Evolutionary conservation across 768 basidiomycete species (phyloP), one percentile per base, ranked within the genome.

Genomic region (Clathrus columnatus): DNA sequence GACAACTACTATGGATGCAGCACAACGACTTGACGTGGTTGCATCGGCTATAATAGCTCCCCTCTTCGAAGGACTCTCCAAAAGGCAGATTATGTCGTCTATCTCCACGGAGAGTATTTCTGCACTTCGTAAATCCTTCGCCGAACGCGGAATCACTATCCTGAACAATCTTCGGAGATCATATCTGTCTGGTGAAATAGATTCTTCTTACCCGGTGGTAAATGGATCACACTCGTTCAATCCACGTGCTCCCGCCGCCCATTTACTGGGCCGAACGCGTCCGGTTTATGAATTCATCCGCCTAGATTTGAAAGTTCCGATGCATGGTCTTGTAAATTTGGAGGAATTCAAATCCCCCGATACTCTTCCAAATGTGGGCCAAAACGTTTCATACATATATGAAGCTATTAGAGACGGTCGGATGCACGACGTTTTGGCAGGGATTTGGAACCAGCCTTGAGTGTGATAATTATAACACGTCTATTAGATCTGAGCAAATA

Each of bases 281-380:
- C 71, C 80, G 5, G 67, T 92, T 21, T 94, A 94, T 67, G 82
- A 87, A 65, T 93, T 82, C 59, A 79, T 94, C 5, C 75, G 91
- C 29, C 57, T 78, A 20, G 77, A 75, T 7, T 71, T 92, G 26
- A 87, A 86, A n/a, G 79, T 91, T 58, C 72, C 73, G 60, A 91
- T 90, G 86, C 82, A 90, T 59, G 89, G 89, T 16, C 72, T 76
- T 7, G 86, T 88, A 61, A 92, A 92, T 63, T 73, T 82, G 7
- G 56, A 36, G 11, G 8, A 54, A 20, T 65, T 64, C 56, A 56
- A 61, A 48, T 42, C 81, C 10, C 82, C 84, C 49, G 84, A 88
- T 46, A 21, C 29, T 41, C 45, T 47, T 74, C 72, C 32, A 85
- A 84, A 8, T 67, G 84, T 46, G 91, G 91, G 4, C 77, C 84